Base-by-base conservation (phyloP, 2,329 filamentous ascomycete species). In the Botrytis byssoidea region DNA sequence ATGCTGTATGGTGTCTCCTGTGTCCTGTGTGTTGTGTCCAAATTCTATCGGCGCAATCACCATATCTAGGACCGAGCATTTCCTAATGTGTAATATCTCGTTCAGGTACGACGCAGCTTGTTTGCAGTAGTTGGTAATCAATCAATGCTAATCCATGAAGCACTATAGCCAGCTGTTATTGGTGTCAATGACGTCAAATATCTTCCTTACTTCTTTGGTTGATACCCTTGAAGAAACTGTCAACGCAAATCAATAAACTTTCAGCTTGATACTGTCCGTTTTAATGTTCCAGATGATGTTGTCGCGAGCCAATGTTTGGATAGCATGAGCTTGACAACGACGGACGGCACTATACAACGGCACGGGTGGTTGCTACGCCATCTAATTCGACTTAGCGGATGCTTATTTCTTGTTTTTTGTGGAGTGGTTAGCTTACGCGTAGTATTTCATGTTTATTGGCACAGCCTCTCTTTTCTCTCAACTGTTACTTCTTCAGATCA, bases 171-270 rank as follows among this genome's bases (percentile, higher is more conserved):
- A 42, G 37, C 46, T 67, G 60, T 60, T 14, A 72, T 66, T 46
- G 44, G 55, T 29, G 35, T n/a, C 3, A 37, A 60, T 72, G 63
- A 72, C 71, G 71, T 72, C 63, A 64, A 72, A 60, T 40, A 72
- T n/a, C 32, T 25, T 37, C 20, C 32, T 40, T 37, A 35, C 51
- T 14, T 44, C 37, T 61, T 60, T 32, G 5, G 63, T 68, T 60
- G 22, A n/a, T 6, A 51, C 16, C 25, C 63, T 57, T 44, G 40
- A 69, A 37, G 40, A 69, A 22, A 25, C 22, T 61, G 59, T 69
- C 42, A 57, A 32, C 16, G 40, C 48, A 40, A 37, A 48, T 61
- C 71, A 69, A 68, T 32, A 32, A 12, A 18, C 16, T 46, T 57
- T 42, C 32, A 59, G 63, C n/a, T 29, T 46, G 20, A 51, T 22